These are phyloP conservation scores for Verticillium tricorpus DNA, from an alignment of 2,329 filamentous ascomycete species.

Conservation along the genomic window DNA sequence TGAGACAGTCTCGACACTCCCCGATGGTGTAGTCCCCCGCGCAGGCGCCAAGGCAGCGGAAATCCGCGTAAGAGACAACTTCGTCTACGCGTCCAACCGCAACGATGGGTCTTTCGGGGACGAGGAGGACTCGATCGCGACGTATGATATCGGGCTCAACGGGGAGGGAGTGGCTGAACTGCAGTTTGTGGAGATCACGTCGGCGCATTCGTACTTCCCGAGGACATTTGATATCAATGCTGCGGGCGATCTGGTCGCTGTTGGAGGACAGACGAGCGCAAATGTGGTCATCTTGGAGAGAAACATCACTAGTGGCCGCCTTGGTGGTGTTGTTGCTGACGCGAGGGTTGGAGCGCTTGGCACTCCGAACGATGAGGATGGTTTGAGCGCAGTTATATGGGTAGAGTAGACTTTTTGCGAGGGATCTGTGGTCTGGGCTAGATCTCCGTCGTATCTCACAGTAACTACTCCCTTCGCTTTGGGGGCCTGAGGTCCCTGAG, in stretches of 20 bases:
- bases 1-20: constrained; percentile 42
- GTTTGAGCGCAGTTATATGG: constrained; percentile 44
- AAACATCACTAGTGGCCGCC: constrained; percentile 47
- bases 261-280: constrained; percentile 57
- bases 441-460: too few relatives aligned
- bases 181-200: constrained; percentile 46
- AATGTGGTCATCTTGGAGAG: constrained; percentile 54
- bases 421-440: too few relatives aligned
- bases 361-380: constrained; percentile 37
- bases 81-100: constrained; percentile 58
- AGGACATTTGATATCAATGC: constrained; percentile 59
- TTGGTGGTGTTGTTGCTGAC: constrained; percentile 42
- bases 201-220: constrained; percentile 55
- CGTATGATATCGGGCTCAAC: constrained; percentile 35
- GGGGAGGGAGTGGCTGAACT: constrained; percentile 28
- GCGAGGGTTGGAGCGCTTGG: constrained; percentile 35
- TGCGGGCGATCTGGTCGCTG: constrained; percentile 54
- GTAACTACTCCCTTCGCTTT: too few relatives aligned
- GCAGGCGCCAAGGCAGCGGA: constrained; percentile 49
- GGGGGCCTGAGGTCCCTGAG: too few relatives aligned
- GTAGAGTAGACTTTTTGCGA: constrained; percentile 30
- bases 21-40: constrained; percentile 34
- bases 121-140: constrained; percentile 51
- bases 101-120: constrained; percentile 53
- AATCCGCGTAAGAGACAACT: constrained; percentile 47